Conservation (phyloP, 1,284 basidiomycete species). For the Amylostereum areolatum region DNA sequence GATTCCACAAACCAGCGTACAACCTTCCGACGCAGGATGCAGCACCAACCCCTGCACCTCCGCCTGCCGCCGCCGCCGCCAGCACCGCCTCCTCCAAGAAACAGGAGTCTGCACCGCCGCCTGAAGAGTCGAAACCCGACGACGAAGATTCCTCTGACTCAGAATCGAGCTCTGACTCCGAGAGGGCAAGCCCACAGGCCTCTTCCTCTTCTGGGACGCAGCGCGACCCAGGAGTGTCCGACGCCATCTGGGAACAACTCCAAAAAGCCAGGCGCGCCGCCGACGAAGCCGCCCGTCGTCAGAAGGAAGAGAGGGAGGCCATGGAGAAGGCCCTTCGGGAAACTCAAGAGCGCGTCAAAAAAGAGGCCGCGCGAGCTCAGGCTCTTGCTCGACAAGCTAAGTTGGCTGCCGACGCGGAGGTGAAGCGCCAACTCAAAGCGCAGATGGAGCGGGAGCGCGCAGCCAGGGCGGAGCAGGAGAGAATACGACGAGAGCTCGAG, state of each 20-base stretch:
- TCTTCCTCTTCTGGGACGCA: too few species aligned
- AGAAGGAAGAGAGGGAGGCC: slow-evolving; percentile 11
- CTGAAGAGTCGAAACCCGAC: neutral
- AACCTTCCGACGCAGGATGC: neutral
- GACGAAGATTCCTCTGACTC: neutral
- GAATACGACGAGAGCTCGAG: slow-evolving; percentile 25
- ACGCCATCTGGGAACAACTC: slow-evolving; percentile 37
- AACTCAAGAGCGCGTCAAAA: slow-evolving; percentile 6
- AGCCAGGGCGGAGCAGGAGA: slow-evolving; percentile 24
- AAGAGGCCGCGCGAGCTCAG: too few species aligned
- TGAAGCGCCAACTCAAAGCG: slow-evolving; percentile 11
- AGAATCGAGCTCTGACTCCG: neutral
- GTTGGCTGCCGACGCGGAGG: slow-evolving; percentile 18
- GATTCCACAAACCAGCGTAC: neutral
- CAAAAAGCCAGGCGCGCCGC: slow-evolving; percentile 29
- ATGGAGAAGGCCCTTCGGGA: slow-evolving; percentile 10
- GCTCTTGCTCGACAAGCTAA: slow-evolving; percentile 8
- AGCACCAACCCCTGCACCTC: neutral
- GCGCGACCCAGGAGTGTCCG: slow-evolving; percentile 40
- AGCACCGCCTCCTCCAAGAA: neutral
- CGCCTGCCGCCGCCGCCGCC: slow-evolving; percentile 1
- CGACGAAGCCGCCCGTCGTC: slow-evolving; percentile 13
- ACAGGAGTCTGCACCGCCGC: neutral
- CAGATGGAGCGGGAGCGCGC: slow-evolving; percentile 22
- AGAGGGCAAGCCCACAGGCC: slow-evolving; percentile 20